These are phyloP conservation scores for Candida mattraensis DNA, from an alignment of 805 yeast species.

Conservation along the genomic window DNA sequence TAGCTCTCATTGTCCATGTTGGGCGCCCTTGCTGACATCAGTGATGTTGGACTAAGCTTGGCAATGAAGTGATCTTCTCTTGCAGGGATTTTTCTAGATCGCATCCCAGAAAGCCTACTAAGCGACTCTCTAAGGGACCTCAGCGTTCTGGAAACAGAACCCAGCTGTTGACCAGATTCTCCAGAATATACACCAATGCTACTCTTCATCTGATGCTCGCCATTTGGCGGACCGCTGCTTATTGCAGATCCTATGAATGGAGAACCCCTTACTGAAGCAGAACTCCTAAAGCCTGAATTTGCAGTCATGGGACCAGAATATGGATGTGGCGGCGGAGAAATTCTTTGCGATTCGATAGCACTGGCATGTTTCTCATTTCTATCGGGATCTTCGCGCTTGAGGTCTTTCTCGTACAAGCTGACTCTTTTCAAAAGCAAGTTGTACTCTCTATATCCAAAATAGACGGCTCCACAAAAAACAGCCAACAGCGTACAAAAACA, in stretches of 20 bases:
- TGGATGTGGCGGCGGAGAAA: no score
- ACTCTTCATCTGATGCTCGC: no score
- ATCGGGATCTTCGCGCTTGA: constrained; percentile 1
- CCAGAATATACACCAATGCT: no score
- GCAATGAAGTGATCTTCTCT: constrained; percentile 1
- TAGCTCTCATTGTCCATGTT: constrained; percentile 1
- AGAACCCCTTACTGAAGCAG: constrained; percentile 1
- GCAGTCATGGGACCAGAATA: no score
- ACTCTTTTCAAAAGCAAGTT: constrained; percentile 14
- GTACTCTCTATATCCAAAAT: constrained; percentile 20
- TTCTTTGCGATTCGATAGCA: no score
- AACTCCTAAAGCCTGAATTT: no score
- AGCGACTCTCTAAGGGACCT: constrained; percentile 7
- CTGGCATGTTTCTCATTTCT: background rate
- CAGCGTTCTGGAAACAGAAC: no score
- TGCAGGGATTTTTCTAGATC: background rate
- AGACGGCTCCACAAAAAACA: constrained; percentile 17
- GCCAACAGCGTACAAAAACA: constrained; percentile 17
- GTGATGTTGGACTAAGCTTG: no score
- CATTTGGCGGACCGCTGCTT: background rate
- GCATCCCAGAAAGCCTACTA: constrained; percentile 5
- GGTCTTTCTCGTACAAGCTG: constrained; percentile 14
- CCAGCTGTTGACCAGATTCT: no score
- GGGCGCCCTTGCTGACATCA: no score
- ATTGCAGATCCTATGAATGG: background rate